Evolutionary conservation across 306 rosid genomes (phyloP), one percentile per base, ranked within the genome.

Genomic region (Urtica urens): DNA sequence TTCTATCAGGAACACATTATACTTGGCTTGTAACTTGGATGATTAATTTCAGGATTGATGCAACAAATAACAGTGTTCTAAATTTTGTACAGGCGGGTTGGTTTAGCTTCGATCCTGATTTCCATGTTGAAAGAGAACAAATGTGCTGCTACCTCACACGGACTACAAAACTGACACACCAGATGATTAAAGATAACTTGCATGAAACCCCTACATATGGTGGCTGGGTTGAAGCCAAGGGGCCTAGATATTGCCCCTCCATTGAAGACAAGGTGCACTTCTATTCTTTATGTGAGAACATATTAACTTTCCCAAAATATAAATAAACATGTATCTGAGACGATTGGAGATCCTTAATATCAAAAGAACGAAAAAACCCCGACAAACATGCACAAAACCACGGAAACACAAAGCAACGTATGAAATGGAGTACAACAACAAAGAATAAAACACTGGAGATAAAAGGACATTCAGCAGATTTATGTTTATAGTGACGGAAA

Each of bases 141-240:
- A 81, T 90, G 97, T 81, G 92, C 74, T 90, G 97, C 76, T 81
- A 83, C 71, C 70, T 90, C 37, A 90, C 97, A 16, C 97, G 94
- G 26, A 90, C 97, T 10, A 90, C 97, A 38, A 81, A 79, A 70
- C 46, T 58, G 41, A 90, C 97, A 24, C 97, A 90, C 68, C 82
- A 78, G 68, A 74, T 90, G 72, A 84, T 90, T 55, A 73, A 69
- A 59, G 94, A 84, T n/a, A 90, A 90, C 64, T 70, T 90, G 67
- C 87, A 81, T 46, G 95, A 90, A 75, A 90, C 97, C 62, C 95
- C 97, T 60, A 90, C 97, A 22, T 90, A 90, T 58, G 97, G 97
- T 30, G 97, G 97, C 49, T 90, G 95, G 97, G 87, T 81, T 52
- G 97, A 84, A 68, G 90, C 97, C 35, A 90, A 81, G 73, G 97